Evolutionary conservation across 2,329 filamentous ascomycete genomes (phyloP).

Genomic region (Cladorrhinum sp.): DNA sequence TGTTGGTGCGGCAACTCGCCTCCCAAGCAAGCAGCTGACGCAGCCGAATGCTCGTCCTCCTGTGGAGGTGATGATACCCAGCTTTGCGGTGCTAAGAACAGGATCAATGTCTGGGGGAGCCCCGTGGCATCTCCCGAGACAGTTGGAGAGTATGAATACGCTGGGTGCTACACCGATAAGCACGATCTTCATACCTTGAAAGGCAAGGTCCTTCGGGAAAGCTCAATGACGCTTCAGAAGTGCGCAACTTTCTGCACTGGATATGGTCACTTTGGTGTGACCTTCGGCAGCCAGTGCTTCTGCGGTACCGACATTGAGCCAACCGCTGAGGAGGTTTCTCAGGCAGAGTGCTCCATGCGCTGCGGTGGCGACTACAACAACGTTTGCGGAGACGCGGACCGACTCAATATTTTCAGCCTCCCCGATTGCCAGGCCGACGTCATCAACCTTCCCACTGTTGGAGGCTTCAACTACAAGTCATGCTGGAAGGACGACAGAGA

Average conservation of each 20-base stretch:
- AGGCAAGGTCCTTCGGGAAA: constrained; percentile 20
- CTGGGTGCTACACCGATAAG: constrained; percentile 25
- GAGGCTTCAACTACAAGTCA: constrained; percentile 14
- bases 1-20: constrained; percentile 34
- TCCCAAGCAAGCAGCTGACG: constrained; percentile 16
- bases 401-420: constrained; percentile 24
- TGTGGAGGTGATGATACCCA: constrained; percentile 27
- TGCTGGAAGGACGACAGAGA: constrained; percentile 19
- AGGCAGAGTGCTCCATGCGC: constrained; percentile 24
- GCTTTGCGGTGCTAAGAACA: constrained; percentile 27
- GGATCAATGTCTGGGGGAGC: constrained; percentile 28
- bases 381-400: constrained; percentile 27
- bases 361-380: constrained; percentile 26
- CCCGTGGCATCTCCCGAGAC: constrained; percentile 19
- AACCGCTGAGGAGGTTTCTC: constrained; percentile 15
- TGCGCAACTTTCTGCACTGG: constrained; percentile 34
- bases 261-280: constrained; percentile 39
- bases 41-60: constrained; percentile 26
- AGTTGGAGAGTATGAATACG: constrained; percentile 20
- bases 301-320: constrained; percentile 26
- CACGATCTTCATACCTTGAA: constrained; percentile 11
- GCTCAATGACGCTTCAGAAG: constrained; percentile 38
- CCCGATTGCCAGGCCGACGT: not conserved
- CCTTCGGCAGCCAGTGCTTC: constrained; percentile 38
- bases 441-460: constrained; percentile 5